phyloP scores from a whole-genome alignment of 768 basidiomycete species.

The Stropharia rugosoannulata region DNA sequence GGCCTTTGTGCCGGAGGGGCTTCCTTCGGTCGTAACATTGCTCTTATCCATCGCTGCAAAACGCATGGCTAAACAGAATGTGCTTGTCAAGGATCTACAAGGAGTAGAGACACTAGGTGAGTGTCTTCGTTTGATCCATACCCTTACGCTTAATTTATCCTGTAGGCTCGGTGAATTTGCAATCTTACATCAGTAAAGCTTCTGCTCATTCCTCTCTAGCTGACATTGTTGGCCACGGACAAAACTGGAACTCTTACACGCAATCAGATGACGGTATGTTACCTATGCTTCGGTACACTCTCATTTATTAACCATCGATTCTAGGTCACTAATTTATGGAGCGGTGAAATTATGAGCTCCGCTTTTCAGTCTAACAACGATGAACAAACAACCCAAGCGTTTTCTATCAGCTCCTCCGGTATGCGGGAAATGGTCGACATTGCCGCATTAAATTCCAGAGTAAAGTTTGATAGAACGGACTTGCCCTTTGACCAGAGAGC shows the following conservation, averaged over 20 bases:
- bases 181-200: neutral
- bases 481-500: constrained; percentile 58
- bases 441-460: constrained; percentile 62
- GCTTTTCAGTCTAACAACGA: constrained; percentile 77
- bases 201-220: constrained; percentile 29
- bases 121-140: constrained; percentile 18
- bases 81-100: constrained; percentile 73
- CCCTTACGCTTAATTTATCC: constrained; percentile 45
- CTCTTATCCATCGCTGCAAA: constrained; percentile 69
- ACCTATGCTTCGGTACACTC: neutral
- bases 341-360: constrained; percentile 57
- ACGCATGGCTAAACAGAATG: constrained; percentile 69
- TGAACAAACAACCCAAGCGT: constrained; percentile 47
- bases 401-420: constrained; percentile 51
- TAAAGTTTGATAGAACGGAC: constrained; percentile 68
- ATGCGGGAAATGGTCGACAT: constrained; percentile 68
- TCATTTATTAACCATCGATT: neutral
- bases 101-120: constrained; percentile 70
- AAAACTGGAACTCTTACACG: constrained; percentile 72
- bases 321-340: constrained; percentile 67
- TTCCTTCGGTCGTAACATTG: constrained; percentile 68
- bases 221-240: constrained; percentile 68
- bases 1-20: constrained; percentile 61
- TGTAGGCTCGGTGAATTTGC: constrained; percentile 35
- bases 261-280: constrained; percentile 66